Conservation (phyloP, 176 grass and related monocot genomes). For the Eleusine indica region DNA sequence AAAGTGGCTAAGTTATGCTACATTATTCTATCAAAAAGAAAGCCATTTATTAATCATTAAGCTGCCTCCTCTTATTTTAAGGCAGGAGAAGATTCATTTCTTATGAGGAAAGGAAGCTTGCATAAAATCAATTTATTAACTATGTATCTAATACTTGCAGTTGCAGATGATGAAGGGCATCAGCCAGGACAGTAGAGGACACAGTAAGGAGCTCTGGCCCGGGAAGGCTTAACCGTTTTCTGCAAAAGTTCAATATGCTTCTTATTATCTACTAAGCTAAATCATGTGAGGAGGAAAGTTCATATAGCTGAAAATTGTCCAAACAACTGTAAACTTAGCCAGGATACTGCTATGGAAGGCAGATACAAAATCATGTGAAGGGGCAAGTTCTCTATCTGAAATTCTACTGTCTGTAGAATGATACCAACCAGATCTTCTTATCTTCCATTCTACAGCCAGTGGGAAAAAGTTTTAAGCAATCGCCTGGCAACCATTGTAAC, state of each 20-base stretch:
- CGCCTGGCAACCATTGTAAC: not conserved
- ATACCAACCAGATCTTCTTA: not conserved
- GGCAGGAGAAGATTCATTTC: constrained; percentile 23
- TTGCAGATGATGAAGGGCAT: constrained; percentile 3
- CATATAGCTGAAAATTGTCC: not conserved
- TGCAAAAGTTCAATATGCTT: not conserved
- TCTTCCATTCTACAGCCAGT: constrained; percentile 3
- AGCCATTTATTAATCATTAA: constrained; percentile 23
- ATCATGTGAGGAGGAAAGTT: not conserved
- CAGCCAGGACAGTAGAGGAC: not conserved
- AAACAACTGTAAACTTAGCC: not conserved
- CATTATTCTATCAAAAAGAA: constrained; percentile 44
- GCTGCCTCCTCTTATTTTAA: constrained; percentile 17
- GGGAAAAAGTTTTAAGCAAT: constrained; percentile 31
- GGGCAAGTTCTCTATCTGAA: constrained; percentile 1
- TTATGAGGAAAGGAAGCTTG: constrained; percentile 31
- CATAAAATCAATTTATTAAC: not conserved
- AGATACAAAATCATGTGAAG: not conserved
- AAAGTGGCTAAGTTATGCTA: constrained; percentile 31
- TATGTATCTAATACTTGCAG: not conserved
- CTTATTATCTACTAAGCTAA: not conserved
- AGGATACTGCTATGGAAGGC: constrained; percentile 2
- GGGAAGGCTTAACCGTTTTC: not conserved
- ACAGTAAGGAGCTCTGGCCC: not conserved
- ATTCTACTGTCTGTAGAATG: not conserved